Evolutionary conservation across 2,329 filamentous ascomycete genomes (phyloP).

Genomic region (Aspergillus awamori): DNA sequence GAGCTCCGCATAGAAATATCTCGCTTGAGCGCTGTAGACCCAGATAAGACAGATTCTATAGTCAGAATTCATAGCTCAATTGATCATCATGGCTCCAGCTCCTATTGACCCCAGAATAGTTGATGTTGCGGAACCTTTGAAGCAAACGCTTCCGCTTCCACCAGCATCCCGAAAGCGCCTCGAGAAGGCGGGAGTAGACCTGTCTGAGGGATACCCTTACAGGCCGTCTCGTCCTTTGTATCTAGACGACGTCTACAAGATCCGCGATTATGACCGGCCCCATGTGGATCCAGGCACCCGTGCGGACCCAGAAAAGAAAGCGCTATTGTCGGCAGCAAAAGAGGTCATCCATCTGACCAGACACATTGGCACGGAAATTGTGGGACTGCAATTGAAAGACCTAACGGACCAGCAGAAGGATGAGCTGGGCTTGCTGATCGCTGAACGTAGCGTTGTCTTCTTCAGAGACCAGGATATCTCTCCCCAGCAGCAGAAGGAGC

Average conservation of each 20-base stretch:
- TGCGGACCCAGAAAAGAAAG: constrained; percentile 66
- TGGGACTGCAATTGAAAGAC: constrained; percentile 65
- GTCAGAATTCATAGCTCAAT: not conserved
- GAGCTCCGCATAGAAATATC: not conserved
- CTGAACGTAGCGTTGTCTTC: constrained; percentile 68
- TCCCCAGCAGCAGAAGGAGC: constrained; percentile 64
- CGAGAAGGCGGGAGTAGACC: constrained; percentile 69
- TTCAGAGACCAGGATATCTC: constrained; percentile 64
- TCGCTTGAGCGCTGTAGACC: not conserved
- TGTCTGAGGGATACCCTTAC: constrained; percentile 72
- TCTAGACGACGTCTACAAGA: constrained; percentile 69
- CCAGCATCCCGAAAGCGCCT: constrained; percentile 60
- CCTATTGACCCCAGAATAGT: constrained; percentile 65
- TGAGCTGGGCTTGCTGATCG: constrained; percentile 64
- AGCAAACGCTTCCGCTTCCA: constrained; percentile 67
- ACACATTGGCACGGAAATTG: constrained; percentile 67
- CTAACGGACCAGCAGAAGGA: constrained; percentile 62
- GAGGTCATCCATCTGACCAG: constrained; percentile 65
- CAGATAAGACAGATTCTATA: not conserved
- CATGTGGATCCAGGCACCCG: constrained; percentile 65
- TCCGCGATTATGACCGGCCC: constrained; percentile 59
- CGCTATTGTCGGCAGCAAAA: constrained; percentile 61
- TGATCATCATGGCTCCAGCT: constrained; percentile 56
- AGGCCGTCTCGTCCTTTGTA: constrained; percentile 68
- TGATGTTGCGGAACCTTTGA: constrained; percentile 64